phyloP scores from a whole-genome alignment of 176 grass and related monocot genomes.

The Leersia perrieri region DNA sequence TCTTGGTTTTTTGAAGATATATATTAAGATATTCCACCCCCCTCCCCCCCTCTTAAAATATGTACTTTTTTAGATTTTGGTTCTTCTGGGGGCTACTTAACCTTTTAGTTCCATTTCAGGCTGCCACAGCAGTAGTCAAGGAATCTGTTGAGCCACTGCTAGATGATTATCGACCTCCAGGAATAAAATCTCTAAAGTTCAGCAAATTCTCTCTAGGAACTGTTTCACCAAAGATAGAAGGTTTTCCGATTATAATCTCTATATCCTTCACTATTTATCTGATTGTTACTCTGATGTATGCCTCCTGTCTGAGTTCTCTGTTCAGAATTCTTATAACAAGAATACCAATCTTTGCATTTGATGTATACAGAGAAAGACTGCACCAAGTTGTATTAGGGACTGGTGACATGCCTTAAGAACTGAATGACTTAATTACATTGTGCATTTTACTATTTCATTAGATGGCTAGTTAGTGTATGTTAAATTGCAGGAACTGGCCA shows the following conservation, averaged over 20 bases:
- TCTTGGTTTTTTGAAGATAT: background rate
- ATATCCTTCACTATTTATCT: slow-evolving; percentile 6
- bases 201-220: slow-evolving; percentile 92
- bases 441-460: background rate
- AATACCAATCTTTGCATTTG: background rate
- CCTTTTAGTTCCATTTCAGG: slow-evolving; percentile 53
- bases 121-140: slow-evolving; percentile 65
- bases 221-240: slow-evolving; percentile 97
- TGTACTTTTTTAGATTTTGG: slow-evolving; percentile 23
- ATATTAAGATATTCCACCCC: background rate
- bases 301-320: background rate
- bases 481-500: background rate
- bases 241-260: slow-evolving; percentile 35
- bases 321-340: background rate
- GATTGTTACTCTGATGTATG: slow-evolving; percentile 1
- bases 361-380: background rate
- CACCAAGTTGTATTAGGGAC: background rate
- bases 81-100: slow-evolving; percentile 29
- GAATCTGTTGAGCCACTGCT: slow-evolving; percentile 91
- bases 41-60: background rate
- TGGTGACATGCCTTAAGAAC: background rate
- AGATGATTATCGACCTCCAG: slow-evolving; percentile 92
- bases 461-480: background rate
- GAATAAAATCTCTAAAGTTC: slow-evolving; percentile 97
- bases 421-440: background rate